Base-by-base conservation (phyloP, 352 stramenopile species). In the Globisporangium lucens region DNA sequence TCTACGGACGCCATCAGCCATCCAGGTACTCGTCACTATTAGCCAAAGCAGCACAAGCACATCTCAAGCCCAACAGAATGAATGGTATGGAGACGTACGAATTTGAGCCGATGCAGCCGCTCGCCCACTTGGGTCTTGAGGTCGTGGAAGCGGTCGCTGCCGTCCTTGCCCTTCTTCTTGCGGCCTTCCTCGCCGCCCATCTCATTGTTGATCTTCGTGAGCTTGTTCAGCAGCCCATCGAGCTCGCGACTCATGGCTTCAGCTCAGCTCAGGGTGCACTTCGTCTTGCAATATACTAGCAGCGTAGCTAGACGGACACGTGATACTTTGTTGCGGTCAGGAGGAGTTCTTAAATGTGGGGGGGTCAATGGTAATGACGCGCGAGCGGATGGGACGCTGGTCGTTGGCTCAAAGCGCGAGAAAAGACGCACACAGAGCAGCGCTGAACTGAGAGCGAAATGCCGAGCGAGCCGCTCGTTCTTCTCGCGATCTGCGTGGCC, bases 91-190 rank as follows among this genome's bases (percentile, higher is more conserved):
- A 12, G 15, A 70, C 77, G 53, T 74, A 92, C 83, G 67, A 91
- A 82, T 63, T 94, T 94, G 41, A 94, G 75, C 15, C 75, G 74
- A 68, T 94, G 86, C 51, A 94, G 74, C 9, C 88, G 81, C 67
- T 94, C 88, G 59, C 77, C 79, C 65, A 94, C 85, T 71, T 91
- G 89, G 24, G 71, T 79, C 66, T 92, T 93, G 61, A 94, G 82
- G 33, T 94, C 85, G 66, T 93, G 82, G 70, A 95, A 93, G 43
- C 78, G 78, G 68, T 94, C 86, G 55, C 73, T 75, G 33, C 75
- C 82, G 67, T 87, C 85, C 59, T 85, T 82, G 60, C 70, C 87
- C 52, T 83, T 82, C 65, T 91, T 90, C 66, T 83, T 77, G 60
- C 86, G 86, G 38, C 82, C 75, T 27, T 93, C 85, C 8, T 91